Percentiles rank a stretch among this genome's conserved stretches.
Conservation (phyloP, 2,329 filamentous ascomycete species). For the Knoxdaviesia capensis region DNA sequence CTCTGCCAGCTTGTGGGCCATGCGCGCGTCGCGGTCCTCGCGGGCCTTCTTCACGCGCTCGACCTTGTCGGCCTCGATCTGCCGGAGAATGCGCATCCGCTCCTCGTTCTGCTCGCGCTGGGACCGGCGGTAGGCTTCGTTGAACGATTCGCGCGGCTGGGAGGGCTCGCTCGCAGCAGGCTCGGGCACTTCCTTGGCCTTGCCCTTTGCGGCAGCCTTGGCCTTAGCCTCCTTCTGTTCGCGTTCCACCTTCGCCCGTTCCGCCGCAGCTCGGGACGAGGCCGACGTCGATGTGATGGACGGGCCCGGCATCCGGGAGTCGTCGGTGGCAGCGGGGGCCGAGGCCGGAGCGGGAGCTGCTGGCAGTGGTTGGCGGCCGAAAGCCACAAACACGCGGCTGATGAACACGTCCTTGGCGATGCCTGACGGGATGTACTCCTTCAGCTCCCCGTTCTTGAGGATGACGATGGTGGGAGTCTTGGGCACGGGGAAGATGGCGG, state of each 20-base stretch:
- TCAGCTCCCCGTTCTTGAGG: conserved; percentile 59
- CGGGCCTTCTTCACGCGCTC: conserved; percentile 57
- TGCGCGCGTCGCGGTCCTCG: conserved; percentile 18
- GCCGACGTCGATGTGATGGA: conserved; percentile 4
- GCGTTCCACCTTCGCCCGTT: background rate
- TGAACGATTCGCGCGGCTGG: conserved; percentile 8
- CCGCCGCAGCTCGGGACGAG: conserved; percentile 2
- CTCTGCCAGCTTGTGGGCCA: too few relatives aligned
- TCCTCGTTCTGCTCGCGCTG: conserved; percentile 48
- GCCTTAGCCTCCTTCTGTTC: conserved; percentile 18
- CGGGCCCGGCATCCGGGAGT: background rate
- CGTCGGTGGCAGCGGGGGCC: conserved; percentile 4
- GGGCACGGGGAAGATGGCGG: conserved; percentile 64
- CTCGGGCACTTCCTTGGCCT: conserved; percentile 17
- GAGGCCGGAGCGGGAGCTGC: conserved; percentile 5
- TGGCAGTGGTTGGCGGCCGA: conserved; percentile 8
- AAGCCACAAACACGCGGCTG: conserved; percentile 16
- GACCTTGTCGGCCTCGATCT: conserved; percentile 63
- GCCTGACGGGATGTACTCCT: conserved; percentile 53
- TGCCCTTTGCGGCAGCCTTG: conserved; percentile 15
- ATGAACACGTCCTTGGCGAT: conserved; percentile 46
- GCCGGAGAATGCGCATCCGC: conserved; percentile 47
- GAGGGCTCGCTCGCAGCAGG: conserved; percentile 9
- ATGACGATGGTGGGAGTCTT: conserved; percentile 62
- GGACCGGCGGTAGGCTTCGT: conserved; percentile 32